Percentiles rank a stretch among this genome's conserved stretches.
Evolutionary conservation across 2,329 filamentous ascomycete species (phyloP).

Genomic region (Aspergillus sp.): DNA sequence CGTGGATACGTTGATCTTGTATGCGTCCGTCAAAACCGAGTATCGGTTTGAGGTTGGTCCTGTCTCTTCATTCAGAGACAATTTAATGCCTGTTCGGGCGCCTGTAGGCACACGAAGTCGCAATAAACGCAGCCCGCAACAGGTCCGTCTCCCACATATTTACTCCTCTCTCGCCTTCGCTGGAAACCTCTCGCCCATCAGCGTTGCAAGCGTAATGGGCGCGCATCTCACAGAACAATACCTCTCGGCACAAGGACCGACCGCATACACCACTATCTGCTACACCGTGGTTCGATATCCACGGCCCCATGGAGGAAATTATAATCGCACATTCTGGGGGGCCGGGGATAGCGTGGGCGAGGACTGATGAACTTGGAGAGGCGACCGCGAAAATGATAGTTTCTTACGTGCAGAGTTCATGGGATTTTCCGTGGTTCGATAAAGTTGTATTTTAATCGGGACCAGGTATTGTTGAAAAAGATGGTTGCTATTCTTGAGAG

Average conservation of each 20-base stretch:
- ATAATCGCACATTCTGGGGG: conserved; percentile 43
- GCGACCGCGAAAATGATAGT: conserved; percentile 45
- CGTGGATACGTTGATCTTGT: too few relatives aligned
- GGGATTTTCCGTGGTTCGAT: conserved; percentile 24
- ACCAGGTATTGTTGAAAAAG: conserved; percentile 24
- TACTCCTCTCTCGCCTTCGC: conserved; percentile 47
- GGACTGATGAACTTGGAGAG: conserved; percentile 50
- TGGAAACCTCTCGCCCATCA: conserved; percentile 27
- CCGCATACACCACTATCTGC: conserved; percentile 46
- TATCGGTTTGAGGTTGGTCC: too few relatives aligned
- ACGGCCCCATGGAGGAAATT: conserved; percentile 31
- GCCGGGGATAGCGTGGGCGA: conserved; percentile 47
- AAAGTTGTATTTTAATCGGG: conserved; percentile 30
- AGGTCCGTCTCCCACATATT: too few relatives aligned
- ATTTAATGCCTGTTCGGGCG: too few relatives aligned
- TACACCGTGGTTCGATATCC: conserved; percentile 44
- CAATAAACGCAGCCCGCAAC: too few relatives aligned
- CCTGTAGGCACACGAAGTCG: too few relatives aligned
- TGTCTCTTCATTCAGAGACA: too few relatives aligned
- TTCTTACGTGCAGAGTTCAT: conserved; percentile 24
- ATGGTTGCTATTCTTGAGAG: conserved; percentile 29
- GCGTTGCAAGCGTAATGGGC: conserved; percentile 51
- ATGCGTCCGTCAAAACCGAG: too few relatives aligned
- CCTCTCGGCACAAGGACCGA: conserved; percentile 23
- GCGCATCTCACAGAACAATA: conserved; percentile 52